A percentile compares a stretch with the other conserved stretches of the same genome.
These are phyloP conservation scores for Rhizomucor miehei DNA, from an alignment of 371 early-diverging fungal species.

Conservation along the genomic window DNA sequence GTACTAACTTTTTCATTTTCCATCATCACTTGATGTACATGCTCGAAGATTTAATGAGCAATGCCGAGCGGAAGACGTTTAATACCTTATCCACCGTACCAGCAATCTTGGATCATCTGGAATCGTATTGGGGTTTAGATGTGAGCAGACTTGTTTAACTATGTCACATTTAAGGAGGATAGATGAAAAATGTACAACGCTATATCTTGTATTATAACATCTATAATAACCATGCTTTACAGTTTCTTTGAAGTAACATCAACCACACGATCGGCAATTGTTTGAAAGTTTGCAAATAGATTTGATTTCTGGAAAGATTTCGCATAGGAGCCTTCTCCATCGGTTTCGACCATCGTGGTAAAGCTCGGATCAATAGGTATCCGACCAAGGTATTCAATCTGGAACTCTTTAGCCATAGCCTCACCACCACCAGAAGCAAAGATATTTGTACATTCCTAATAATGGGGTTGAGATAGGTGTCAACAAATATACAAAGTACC, in stretches of 20 bases:
- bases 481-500: not conserved
- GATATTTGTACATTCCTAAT: conserved; percentile 85
- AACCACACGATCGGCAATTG: conserved; percentile 50
- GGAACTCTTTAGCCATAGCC: conserved; percentile 78
- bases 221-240: not conserved
- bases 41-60: conserved; percentile 86
- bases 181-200: not conserved
- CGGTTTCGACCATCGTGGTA: conserved; percentile 65
- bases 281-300: conserved; percentile 59
- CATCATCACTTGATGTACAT: conserved; percentile 96
- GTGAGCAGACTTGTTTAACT: conserved; percentile 21
- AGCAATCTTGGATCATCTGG: conserved; percentile 82
- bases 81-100: conserved; percentile 80
- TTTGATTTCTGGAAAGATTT: conserved; percentile 58
- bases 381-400: conserved; percentile 75
- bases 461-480: not conserved
- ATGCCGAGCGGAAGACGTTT: conserved; percentile 83
- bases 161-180: not conserved
- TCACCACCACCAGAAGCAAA: conserved; percentile 95
- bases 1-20: conserved; percentile 81
- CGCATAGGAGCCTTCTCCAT: conserved; percentile 48
- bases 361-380: conserved; percentile 86
- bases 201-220: not conserved
- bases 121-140: conserved; percentile 68
- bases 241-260: conserved; percentile 15